Base-by-base conservation (phyloP, 2,329 filamentous ascomycete species). In the Aspergillus awamori region DNA sequence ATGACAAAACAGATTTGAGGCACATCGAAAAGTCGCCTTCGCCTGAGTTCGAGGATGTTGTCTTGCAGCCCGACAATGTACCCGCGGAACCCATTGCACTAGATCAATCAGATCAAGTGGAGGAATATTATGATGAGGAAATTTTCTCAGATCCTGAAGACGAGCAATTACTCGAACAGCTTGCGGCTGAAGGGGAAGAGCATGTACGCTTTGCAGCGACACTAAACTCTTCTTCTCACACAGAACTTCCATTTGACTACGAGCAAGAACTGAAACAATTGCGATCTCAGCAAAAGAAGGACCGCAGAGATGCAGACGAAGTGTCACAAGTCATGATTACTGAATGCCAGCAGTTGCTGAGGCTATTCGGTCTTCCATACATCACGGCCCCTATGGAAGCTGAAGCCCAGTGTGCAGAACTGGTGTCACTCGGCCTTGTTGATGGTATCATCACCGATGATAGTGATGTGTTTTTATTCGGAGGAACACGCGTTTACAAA, bases 361-460 rank as follows among this genome's bases (percentile, higher is more conserved):
- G 88, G 5, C 85, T 97, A 8, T 99, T 99, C 75, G 95, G 95
- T 0, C 86, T 99, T 10, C 95, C 95, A 0, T 99, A 99, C 72
- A 89, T 99, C 68, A 99, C 94, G 0, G 95, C 95, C 0, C 96
- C 96, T 0, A 98, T 98, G 95, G 95, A 99, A 83, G 95, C 95
- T 0, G 95, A 99, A 82, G 95, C 95, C 0, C 95, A 99, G 75
- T 99, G 95, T 72, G 95, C 95, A 0, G 91, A 97, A 77, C 86
- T 99, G 4, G 93, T 99, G 0, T 80, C 80, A 0, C 82, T 98
- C 0, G 92, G 92, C 0, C 86, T 98, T 0, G 96, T 99, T 8
- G 96, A 99, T 74, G 95, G 96, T 11, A 97, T 99, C 63, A 93
- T 99, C 30, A 99, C 96, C 0, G 95, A 99, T 71, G 95, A 99